Conservation (phyloP, 2,329 filamentous ascomycete genomes). For the Fusarium agapanthi region DNA sequence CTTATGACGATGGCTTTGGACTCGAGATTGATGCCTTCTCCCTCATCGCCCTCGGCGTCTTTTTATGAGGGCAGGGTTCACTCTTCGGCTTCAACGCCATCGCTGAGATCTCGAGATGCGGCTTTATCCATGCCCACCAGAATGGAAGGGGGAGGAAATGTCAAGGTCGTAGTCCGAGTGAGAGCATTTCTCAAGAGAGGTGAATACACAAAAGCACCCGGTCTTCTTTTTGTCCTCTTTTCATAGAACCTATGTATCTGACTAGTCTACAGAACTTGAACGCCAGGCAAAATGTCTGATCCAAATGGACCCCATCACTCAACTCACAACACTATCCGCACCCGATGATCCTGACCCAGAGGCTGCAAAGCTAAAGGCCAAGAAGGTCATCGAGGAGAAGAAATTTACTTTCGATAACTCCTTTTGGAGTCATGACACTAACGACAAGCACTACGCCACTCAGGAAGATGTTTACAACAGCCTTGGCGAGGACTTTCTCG, state of each 20-base stretch:
- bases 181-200: slow-evolving; percentile 82
- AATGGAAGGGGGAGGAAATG: slow-evolving; percentile 76
- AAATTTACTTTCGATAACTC: slow-evolving; percentile 96
- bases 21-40: slow-evolving; percentile 56
- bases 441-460: slow-evolving; percentile 85
- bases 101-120: slow-evolving; percentile 76
- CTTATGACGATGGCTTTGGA: slow-evolving; percentile 54
- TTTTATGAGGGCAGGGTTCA: slow-evolving; percentile 51
- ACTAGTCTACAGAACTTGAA: slow-evolving; percentile 73
- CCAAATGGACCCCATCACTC: slow-evolving; percentile 86
- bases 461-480: slow-evolving; percentile 95
- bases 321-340: slow-evolving; percentile 82
- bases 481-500: slow-evolving; percentile 94
- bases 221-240: not conserved
- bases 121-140: slow-evolving; percentile 65
- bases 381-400: slow-evolving; percentile 86
- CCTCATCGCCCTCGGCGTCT: slow-evolving; percentile 41
- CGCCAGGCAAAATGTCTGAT: slow-evolving; percentile 86
- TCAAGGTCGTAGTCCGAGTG: slow-evolving; percentile 83
- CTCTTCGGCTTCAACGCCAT: slow-evolving; percentile 82
- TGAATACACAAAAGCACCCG: slow-evolving; percentile 48
- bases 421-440: slow-evolving; percentile 91
- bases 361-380: slow-evolving; percentile 68
- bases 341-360: slow-evolving; percentile 66
- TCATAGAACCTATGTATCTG: not conserved